Base-by-base conservation (phyloP, 805 yeast genomes). In the Brettanomyces bruxellensis region DNA sequence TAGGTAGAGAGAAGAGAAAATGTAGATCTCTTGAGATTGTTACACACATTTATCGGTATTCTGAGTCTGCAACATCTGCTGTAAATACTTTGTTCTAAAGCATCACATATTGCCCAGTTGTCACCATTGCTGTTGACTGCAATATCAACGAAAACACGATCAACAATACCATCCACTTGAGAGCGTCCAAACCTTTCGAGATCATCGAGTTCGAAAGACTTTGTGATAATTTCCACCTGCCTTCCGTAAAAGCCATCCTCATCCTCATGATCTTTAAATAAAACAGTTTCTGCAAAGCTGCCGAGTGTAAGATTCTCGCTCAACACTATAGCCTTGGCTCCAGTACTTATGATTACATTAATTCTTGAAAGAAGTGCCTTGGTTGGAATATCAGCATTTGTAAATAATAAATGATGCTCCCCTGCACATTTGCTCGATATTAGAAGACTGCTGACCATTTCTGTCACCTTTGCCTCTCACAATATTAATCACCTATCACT, bases 1-100 rank as follows among this genome's bases (percentile, higher is more conserved):
- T 76, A 78, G 0, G 90, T 78, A 0, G 96, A 84, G 23, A 88
- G 68, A 45, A 88, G 62, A 1, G 91, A 78, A 60, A 90, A 90
- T 0, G 90, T 78, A 46, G 93, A 85, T 25, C 73, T 69, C 32
- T 79, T 80, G 0, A 89, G 79, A 13, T 79, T 74, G 52, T 87
- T 95, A 0, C 84, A 74, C 1, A 86, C 83, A 58, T 88, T 89
- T 41, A 91, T 71, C 0, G 97, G 97, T 4, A 90, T 85, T 57
- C 97, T 72, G 44, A 77, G 66, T 45, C 71, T 64, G 40, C 62
- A 63, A 64, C 96, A 87, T 36, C 58, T 67, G 1, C 66, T 55
- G 50, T 62, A 79, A 11, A 87, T 72, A 2, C 56, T n/a, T 51
- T 24, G 59, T 51, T 41, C 75, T 75, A 41, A 68, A 45, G 9